Conservation (phyloP, 495 filamentous ascomycete genomes). For the Xylaria intraflava region DNA sequence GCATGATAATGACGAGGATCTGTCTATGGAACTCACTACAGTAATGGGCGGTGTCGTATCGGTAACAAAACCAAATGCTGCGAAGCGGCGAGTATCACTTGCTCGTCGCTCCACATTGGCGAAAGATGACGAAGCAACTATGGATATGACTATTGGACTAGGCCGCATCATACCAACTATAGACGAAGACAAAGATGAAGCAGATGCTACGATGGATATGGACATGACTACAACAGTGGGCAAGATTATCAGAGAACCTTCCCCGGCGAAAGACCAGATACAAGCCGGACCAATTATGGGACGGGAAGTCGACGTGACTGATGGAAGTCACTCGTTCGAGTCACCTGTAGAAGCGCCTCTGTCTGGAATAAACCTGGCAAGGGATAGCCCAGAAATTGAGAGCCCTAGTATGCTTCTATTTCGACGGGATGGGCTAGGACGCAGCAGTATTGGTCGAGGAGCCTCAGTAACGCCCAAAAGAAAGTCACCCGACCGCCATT, state of each 20-base stretch:
- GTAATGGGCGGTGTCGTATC: constrained; percentile 59
- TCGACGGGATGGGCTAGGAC: constrained; percentile 47
- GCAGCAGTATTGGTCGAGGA: constrained; percentile 42
- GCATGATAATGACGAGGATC: constrained; percentile 48
- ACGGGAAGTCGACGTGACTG: constrained; percentile 48
- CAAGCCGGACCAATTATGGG: constrained; percentile 57
- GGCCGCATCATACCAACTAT: constrained; percentile 55
- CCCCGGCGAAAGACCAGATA: constrained; percentile 31
- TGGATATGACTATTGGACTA: constrained; percentile 70
- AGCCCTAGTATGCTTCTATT: constrained; percentile 54
- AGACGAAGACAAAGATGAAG: constrained; percentile 36
- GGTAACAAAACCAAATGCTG: constrained; percentile 25
- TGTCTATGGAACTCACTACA: constrained; percentile 79
- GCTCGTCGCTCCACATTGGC: constrained; percentile 25
- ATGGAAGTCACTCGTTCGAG: constrained; percentile 50
- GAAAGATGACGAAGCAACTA: constrained; percentile 35
- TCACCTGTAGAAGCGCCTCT: constrained; percentile 31
- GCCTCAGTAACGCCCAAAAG: constrained; percentile 38
- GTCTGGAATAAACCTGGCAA: constrained; percentile 31
- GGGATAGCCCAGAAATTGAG: constrained; percentile 51
- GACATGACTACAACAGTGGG: constrained; percentile 54
- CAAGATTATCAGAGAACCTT: constrained; percentile 40
- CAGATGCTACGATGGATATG: constrained; percentile 50
- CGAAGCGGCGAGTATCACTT: constrained; percentile 14
- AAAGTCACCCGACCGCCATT: constrained; percentile 23